These are phyloP conservation scores for Takashimella koratensis DNA, from an alignment of 1,284 basidiomycete genomes.

Conservation along the genomic window DNA sequence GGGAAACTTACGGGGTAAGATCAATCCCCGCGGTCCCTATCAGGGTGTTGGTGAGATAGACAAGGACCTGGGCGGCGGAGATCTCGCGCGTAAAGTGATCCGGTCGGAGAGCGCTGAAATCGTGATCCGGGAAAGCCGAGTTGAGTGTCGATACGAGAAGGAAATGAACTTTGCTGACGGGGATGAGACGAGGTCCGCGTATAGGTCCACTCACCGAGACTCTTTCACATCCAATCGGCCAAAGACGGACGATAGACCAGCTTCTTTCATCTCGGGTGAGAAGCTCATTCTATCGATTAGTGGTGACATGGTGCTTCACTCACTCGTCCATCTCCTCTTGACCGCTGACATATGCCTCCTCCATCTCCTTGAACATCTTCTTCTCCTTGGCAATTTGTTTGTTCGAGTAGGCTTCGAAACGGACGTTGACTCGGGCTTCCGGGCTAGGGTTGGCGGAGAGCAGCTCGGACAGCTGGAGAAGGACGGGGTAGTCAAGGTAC, in stretches of 20 bases:
- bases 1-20: conserved; percentile 24
- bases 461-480: conserved; percentile 73
- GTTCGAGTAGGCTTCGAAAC: conserved; percentile 96
- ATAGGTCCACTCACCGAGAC: conserved; percentile 33
- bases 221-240: conserved; percentile 48
- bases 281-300: conserved; percentile 38
- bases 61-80: conserved; percentile 55
- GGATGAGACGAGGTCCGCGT: conserved; percentile 56
- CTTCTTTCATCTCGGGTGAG: conserved; percentile 48
- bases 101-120: conserved; percentile 89
- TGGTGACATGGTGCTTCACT: conserved; percentile 13
- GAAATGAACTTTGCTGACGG: conserved; percentile 61
- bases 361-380: conserved; percentile 89
- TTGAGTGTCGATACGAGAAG: conserved; percentile 95
- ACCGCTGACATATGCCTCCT: conserved; percentile 64
- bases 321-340: conserved; percentile 49
- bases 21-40: conserved; percentile 24
- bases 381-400: conserved; percentile 97
- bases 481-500: conserved; percentile 79
- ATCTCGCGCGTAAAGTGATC: conserved; percentile 84
- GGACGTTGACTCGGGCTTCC: conserved; percentile 85
- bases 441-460: conserved; percentile 66
- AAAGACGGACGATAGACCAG: conserved; percentile 46
- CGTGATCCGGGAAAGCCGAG: conserved; percentile 94
- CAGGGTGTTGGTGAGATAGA: conserved; percentile 29